Evolutionary conservation across 345 rosid genomes (phyloP).

Genomic region (Geranium rotundifolium): DNA sequence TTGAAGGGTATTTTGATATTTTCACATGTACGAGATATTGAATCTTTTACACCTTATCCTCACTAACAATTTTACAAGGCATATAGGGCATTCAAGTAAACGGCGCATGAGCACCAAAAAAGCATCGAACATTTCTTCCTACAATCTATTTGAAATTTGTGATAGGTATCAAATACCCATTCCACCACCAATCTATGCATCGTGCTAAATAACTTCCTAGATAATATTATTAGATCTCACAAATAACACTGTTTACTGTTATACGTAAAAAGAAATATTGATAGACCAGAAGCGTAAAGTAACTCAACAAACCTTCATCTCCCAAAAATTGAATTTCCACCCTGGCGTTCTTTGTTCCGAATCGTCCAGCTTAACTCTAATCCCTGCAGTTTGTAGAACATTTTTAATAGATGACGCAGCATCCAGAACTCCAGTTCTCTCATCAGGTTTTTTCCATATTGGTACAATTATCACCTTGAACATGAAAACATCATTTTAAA

Average conservation of each 20-base stretch:
- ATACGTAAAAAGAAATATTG: too few species aligned
- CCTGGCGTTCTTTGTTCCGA: constrained; percentile 77
- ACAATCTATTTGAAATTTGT: too few species aligned
- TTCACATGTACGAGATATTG: too few species aligned
- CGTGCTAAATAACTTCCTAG: not conserved
- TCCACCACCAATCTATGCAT: too few species aligned
- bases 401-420: constrained; percentile 61
- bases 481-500: not conserved
- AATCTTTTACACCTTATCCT: too few species aligned
- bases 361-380: constrained; percentile 81
- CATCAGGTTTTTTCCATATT: constrained; percentile 72
- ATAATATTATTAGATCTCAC: not conserved
- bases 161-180: too few species aligned
- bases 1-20: too few species aligned
- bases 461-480: constrained; percentile 74
- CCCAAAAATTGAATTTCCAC: constrained; percentile 98
- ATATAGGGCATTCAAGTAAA: too few species aligned
- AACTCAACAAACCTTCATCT: constrained; percentile 59
- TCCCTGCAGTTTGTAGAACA: constrained; percentile 44
- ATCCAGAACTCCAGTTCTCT: constrained; percentile 59
- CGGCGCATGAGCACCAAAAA: too few species aligned
- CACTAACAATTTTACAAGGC: too few species aligned
- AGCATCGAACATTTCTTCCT: too few species aligned
- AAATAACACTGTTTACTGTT: too few species aligned
- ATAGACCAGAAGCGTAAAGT: not conserved